These are phyloP conservation scores for Leccinum rimulosum DNA, from an alignment of 768 basidiomycete species.

Conservation along the genomic window DNA sequence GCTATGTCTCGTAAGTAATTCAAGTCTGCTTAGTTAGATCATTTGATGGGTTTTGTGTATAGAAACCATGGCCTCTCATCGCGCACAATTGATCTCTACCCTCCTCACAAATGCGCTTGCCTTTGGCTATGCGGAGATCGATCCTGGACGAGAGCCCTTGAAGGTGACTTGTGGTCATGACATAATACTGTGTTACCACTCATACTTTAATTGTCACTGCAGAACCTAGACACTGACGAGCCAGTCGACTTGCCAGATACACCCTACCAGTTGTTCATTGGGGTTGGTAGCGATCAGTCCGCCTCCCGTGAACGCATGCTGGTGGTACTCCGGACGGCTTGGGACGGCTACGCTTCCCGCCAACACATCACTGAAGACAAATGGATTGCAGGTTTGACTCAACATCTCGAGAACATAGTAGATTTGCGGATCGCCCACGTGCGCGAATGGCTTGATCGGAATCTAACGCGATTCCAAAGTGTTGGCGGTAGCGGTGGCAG, in stretches of 20 bases:
- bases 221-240: constrained; percentile 55
- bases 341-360: constrained; percentile 18
- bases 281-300: constrained; percentile 15
- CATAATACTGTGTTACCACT: fast-evolving
- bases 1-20: constrained; percentile 49
- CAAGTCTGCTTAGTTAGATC: background rate
- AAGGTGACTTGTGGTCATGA: constrained; percentile 35
- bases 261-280: constrained; percentile 35
- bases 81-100: constrained; percentile 40
- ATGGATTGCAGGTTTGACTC: constrained; percentile 40
- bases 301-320: constrained; percentile 15
- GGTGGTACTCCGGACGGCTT: constrained; percentile 14
- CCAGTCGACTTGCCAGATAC: constrained; percentile 39
- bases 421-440: constrained; percentile 48
- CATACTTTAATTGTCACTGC: background rate
- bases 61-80: constrained; percentile 51
- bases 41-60: background rate
- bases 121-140: constrained; percentile 44
- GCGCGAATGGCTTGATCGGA: constrained; percentile 48
- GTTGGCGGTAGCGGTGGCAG: constrained; percentile 4
- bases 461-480: constrained; percentile 45
- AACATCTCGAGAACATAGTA: constrained; percentile 39
- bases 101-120: constrained; percentile 48
- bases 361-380: constrained; percentile 22
- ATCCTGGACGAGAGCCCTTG: constrained; percentile 46